A percentile compares a stretch with the other conserved stretches of the same genome.
phyloP scores from a whole-genome alignment of 345 rosid species.

The Viola odorata region DNA sequence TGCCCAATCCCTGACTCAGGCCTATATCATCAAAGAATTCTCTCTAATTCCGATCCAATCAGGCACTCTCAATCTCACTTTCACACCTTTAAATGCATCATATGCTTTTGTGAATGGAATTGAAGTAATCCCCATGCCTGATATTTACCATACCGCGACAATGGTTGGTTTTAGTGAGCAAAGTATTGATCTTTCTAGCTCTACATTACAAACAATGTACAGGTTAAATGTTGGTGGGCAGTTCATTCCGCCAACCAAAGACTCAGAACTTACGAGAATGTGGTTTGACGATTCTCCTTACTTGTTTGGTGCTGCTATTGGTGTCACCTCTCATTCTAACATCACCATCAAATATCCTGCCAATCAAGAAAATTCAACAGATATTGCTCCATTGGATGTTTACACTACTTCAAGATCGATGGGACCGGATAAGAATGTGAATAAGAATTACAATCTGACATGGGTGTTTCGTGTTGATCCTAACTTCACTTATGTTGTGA shows the following conservation, averaged over 20 bases:
- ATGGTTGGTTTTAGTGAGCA: constrained; percentile 19
- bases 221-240: constrained; percentile 27
- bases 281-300: constrained; percentile 28
- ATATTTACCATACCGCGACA: constrained; percentile 8
- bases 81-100: constrained; percentile 16
- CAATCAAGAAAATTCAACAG: neutral
- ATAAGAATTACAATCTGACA: constrained; percentile 17
- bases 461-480: constrained; percentile 18
- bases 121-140: constrained; percentile 27
- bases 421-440: constrained; percentile 12
- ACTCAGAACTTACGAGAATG: constrained; percentile 23
- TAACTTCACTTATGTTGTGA: constrained; percentile 18
- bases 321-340: constrained; percentile 12
- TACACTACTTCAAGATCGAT: constrained; percentile 17
- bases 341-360: constrained; percentile 14
- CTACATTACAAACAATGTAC: constrained; percentile 18
- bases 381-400: constrained; percentile 18
- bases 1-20: constrained; percentile 21
- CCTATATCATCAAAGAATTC: constrained; percentile 22
- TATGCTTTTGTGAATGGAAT: constrained; percentile 25
- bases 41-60: constrained; percentile 5
- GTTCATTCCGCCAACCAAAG: constrained; percentile 17
- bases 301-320: constrained; percentile 18
- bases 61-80: constrained; percentile 13
- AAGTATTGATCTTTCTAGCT: constrained; percentile 5